phyloP scores from a whole-genome alignment of 306 rosid species.

The Hippophae rhamnoides region DNA sequence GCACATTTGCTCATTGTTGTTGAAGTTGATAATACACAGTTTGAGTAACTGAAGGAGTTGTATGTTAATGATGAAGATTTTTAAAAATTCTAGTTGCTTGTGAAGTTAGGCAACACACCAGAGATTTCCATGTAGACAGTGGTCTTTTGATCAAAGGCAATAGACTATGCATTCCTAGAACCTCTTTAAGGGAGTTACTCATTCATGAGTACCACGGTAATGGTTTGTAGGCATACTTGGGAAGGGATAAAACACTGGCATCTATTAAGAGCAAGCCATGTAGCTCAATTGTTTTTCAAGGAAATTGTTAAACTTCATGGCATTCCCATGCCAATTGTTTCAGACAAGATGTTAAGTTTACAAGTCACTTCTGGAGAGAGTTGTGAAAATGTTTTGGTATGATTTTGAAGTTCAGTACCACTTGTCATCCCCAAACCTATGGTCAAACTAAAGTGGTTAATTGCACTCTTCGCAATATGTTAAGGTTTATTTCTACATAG shows the following conservation, averaged over 20 bases:
- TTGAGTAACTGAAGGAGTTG: background rate
- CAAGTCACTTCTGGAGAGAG: background rate
- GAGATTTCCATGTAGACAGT: too few species aligned
- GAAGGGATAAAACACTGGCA: background rate
- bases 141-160: too few species aligned
- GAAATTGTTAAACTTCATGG: background rate
- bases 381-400: too few species aligned
- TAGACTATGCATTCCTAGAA: too few species aligned
- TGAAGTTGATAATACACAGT: background rate
- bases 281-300: background rate
- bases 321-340: background rate
- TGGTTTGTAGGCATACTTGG: background rate
- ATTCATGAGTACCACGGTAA: too few species aligned
- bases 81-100: background rate
- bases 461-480: too few species aligned
- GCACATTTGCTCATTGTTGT: background rate
- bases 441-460: too few species aligned
- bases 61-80: background rate
- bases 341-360: background rate
- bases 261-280: background rate
- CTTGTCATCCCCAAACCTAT: too few species aligned
- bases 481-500: too few species aligned
- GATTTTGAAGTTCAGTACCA: too few species aligned
- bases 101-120: background rate
- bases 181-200: too few species aligned